A percentile compares a stretch with the other conserved stretches of the same genome.
phyloP scores from a whole-genome alignment of 768 basidiomycete species.

The Mycena amicta region DNA sequence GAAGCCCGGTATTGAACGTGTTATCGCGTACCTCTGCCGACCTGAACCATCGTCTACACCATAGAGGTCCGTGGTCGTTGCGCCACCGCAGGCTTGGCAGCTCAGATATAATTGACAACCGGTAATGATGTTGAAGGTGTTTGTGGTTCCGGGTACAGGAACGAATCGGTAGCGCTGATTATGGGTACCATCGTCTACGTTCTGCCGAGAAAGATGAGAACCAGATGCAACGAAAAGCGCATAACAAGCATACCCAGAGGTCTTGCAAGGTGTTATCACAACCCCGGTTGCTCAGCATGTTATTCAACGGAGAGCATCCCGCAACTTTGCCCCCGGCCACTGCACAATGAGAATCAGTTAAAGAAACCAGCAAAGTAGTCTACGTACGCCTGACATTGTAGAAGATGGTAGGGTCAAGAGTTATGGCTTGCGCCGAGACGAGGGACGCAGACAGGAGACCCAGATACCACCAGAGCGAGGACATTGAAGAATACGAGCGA shows the following conservation, averaged over 20 bases:
- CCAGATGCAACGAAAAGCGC: neutral
- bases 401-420: conserved; percentile 11
- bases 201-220: neutral
- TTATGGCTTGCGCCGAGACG: conserved; percentile 11
- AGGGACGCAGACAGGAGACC: conserved; percentile 4
- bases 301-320: conserved; percentile 15
- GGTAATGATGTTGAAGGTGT: conserved; percentile 18
- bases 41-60: conserved; percentile 12
- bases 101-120: conserved; percentile 18
- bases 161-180: conserved; percentile 22
- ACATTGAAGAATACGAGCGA: too few species aligned
- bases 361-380: neutral
- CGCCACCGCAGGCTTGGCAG: conserved; percentile 8
- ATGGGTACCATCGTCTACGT: conserved; percentile 10
- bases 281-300: conserved; percentile 19
- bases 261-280: conserved; percentile 15
- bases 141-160: conserved; percentile 13
- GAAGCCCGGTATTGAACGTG: too few species aligned
- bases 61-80: conserved; percentile 11
- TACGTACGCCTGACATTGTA: conserved; percentile 14
- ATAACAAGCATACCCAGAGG: conserved; percentile 8
- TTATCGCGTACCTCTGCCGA: conserved; percentile 16
- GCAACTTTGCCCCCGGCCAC: conserved; percentile 11
- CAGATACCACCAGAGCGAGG: too few species aligned
- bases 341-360: neutral